phyloP scores from a whole-genome alignment of 495 filamentous ascomycete genomes.

The Aspergillus indologenus region DNA sequence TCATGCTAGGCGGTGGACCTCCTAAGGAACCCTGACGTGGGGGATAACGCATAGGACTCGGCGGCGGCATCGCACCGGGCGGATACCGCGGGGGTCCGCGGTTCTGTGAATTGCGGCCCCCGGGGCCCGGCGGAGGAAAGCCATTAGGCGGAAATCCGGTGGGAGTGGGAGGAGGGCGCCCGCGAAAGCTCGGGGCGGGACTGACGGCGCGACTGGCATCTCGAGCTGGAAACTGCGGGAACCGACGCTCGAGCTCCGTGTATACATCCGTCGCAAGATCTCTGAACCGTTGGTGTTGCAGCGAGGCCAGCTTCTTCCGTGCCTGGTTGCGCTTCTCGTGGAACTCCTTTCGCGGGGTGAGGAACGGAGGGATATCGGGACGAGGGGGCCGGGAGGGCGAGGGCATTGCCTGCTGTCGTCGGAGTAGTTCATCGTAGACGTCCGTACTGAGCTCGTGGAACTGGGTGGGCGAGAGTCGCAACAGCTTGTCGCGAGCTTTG shows the following conservation, averaged over 20 bases:
- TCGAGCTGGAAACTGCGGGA: slow-evolving; percentile 70
- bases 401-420: slow-evolving; percentile 67
- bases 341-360: slow-evolving; percentile 80
- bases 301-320: slow-evolving; percentile 84
- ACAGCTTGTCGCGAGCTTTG: slow-evolving; percentile 87
- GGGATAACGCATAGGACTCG: slow-evolving; percentile 39
- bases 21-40: slow-evolving; percentile 47
- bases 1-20: slow-evolving; percentile 39
- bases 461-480: slow-evolving; percentile 82
- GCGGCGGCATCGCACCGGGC: slow-evolving; percentile 36
- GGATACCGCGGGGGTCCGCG: slow-evolving; percentile 43
- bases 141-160: slow-evolving; percentile 47
- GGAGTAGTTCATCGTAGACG: slow-evolving; percentile 91
- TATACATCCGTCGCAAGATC: slow-evolving; percentile 95
- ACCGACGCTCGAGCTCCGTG: slow-evolving; percentile 86
- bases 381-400: slow-evolving; percentile 53
- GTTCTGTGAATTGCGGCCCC: slow-evolving; percentile 39
- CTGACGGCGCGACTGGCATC: slow-evolving; percentile 62
- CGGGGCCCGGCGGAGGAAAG: slow-evolving; percentile 31
- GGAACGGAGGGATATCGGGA: slow-evolving; percentile 59
- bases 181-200: slow-evolving; percentile 57
- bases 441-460: slow-evolving; percentile 97
- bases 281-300: slow-evolving; percentile 78
- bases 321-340: slow-evolving; percentile 97
- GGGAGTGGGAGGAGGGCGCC: slow-evolving; percentile 41